Base-by-base conservation (phyloP, 2,329 filamentous ascomycete species). In the Aspergillus texensis region DNA sequence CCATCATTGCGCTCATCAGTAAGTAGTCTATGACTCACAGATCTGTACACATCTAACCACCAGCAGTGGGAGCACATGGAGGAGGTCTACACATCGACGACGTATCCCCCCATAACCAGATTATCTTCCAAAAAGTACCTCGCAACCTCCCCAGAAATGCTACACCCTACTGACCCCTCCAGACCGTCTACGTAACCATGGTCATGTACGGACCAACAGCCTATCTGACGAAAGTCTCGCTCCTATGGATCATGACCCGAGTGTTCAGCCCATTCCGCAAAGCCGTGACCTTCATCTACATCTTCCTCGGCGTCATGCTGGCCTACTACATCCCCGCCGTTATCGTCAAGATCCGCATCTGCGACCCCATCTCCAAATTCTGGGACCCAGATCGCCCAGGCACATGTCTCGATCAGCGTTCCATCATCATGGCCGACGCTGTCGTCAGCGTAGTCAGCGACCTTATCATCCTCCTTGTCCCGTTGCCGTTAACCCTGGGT, bases 391-490 rank as follows among this genome's bases (percentile, higher is more conserved):
- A 41, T 3, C 63, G 62, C 1, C 26, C 65, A 0, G 73, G 73
- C 14, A 63, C 65, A 5, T 75, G 74, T 34, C 67, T 75, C 36
- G 56, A 75, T 54, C 66, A 75, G 58, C 61, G 63, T 0, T 75
- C 76, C 0, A 83, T 86, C 39, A 79, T 86, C 32, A 77, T 85
- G 36, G 80, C 81, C 14, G 79, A 87, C 46, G 85, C 86, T 6
- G 82, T 86, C 41, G 81, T 88, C 68, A 88, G 88, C 72, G 86
- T 87, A 30, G 72, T 83, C 56, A 87, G 85, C 32, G 86, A 89
- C 71, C 80, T 88, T 57, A 75, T 82, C 11, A 78, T 85, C 26
- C 81, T 85, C 12, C 62, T 84, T 1, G 72, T 87, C 3, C 85
- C 84, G 2, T 79, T 86, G 21, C 78, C 79, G 14, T 79, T 80